Conservation (phyloP, 768 basidiomycete genomes). For the Suillus alpinus region DNA sequence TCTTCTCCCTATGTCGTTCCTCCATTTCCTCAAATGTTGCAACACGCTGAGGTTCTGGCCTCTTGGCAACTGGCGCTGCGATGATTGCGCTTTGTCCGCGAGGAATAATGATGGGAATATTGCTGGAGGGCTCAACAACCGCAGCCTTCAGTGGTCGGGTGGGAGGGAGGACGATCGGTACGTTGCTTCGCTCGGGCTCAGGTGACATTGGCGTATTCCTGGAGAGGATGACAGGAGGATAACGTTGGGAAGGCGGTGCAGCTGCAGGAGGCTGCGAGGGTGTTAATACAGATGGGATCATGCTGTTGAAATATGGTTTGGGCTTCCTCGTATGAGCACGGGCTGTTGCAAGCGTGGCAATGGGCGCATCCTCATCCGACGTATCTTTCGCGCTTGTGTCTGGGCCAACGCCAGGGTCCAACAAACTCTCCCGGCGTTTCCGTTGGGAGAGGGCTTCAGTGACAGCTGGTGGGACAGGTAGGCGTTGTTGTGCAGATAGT, state of each 20-base stretch:
- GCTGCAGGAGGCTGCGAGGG: constrained; percentile 27
- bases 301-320: constrained; percentile 16
- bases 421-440: constrained; percentile 66
- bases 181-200: constrained; percentile 21
- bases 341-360: constrained; percentile 17
- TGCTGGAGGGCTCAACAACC: constrained; percentile 28
- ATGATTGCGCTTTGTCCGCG: constrained; percentile 34
- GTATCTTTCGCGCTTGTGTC: constrained; percentile 30
- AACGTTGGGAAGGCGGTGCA: constrained; percentile 16
- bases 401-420: constrained; percentile 40
- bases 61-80: constrained; percentile 44
- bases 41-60: constrained; percentile 49
- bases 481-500: constrained; percentile 32
- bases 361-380: constrained; percentile 35
- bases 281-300: constrained; percentile 24
- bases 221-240: constrained; percentile 20
- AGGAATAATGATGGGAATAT: constrained; percentile 44
- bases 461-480: constrained; percentile 68
- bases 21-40: constrained; percentile 86
- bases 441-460: constrained; percentile 70
- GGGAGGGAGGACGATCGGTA: constrained; percentile 32
- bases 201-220: constrained; percentile 19
- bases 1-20: constrained; percentile 81
- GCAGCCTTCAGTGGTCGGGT: constrained; percentile 32
- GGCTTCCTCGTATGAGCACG: constrained; percentile 18